Conservation (phyloP, 306 rosid species). For the Elaeagnus macrophylla region DNA sequence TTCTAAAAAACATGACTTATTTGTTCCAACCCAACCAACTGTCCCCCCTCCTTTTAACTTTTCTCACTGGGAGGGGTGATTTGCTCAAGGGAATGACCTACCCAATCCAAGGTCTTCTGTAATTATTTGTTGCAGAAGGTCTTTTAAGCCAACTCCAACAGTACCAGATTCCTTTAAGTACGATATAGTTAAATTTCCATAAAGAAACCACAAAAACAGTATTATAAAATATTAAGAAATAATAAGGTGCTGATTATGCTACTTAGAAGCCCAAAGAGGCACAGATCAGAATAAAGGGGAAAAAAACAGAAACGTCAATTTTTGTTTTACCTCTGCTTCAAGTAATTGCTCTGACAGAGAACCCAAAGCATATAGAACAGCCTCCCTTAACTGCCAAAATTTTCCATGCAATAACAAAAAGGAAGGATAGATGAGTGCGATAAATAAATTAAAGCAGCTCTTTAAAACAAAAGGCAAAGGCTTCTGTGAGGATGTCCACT, state of each 20-base stretch:
- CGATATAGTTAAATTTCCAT: conserved; percentile 13
- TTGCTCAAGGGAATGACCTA: conserved; percentile 17
- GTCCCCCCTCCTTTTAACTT: background rate
- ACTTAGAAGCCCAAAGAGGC: too few relatives aligned
- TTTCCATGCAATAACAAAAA: conserved; percentile 9
- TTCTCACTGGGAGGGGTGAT: background rate
- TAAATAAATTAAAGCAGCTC: too few relatives aligned
- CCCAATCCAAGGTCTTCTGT: conserved; percentile 62
- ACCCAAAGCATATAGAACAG: conserved; percentile 64
- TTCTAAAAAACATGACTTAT: conserved; percentile 9
- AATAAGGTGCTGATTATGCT: conserved; percentile 7
- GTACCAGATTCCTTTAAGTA: conserved; percentile 45
- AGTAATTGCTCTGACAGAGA: conserved; percentile 70
- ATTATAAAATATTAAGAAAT: conserved; percentile 3
- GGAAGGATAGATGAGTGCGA: too few relatives aligned
- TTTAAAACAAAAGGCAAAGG: too few relatives aligned
- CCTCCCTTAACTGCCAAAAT: conserved; percentile 79
- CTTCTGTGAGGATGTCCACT: too few relatives aligned
- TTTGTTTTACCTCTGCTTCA: conserved; percentile 75
- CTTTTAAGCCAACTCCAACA: conserved; percentile 31
- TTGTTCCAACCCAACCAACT: background rate
- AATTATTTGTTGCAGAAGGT: conserved; percentile 52
- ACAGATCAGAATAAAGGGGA: background rate
- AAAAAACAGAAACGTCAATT: conserved; percentile 4
- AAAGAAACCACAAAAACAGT: conserved; percentile 6